Conservation (phyloP, 2,329 filamentous ascomycete species). For the Decorospora gaudefroyi region DNA sequence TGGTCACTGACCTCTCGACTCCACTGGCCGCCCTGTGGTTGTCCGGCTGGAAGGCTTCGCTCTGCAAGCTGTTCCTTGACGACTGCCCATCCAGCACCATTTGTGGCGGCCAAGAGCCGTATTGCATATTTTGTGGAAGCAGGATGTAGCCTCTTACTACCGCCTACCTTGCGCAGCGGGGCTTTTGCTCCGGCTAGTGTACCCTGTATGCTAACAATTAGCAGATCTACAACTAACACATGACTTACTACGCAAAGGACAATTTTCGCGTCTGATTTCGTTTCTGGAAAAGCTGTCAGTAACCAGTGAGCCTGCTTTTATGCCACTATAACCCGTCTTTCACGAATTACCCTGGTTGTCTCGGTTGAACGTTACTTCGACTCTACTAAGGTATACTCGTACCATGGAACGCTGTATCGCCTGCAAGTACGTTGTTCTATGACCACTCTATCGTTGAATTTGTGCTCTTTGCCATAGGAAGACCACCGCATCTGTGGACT, state of each 20-base stretch:
- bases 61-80: constrained; percentile 17
- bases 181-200: constrained; percentile 15
- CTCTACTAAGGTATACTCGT: constrained; percentile 10
- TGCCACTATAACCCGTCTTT: constrained; percentile 23
- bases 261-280: constrained; percentile 23
- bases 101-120: constrained; percentile 28
- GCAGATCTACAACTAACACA: constrained; percentile 32
- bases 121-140: constrained; percentile 35
- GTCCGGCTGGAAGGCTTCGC: constrained; percentile 38
- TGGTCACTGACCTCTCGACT: constrained; percentile 19
- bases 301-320: constrained; percentile 30
- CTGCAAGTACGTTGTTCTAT: constrained; percentile 2
- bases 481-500: too few relatives aligned
- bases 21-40: constrained; percentile 14
- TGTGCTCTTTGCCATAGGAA: too few relatives aligned
- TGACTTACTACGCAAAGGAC: constrained; percentile 28
- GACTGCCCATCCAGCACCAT: constrained; percentile 27
- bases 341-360: constrained; percentile 3
- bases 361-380: constrained; percentile 10
- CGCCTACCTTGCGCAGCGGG: constrained; percentile 19
- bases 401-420: constrained; percentile 28
- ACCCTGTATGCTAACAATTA: constrained; percentile 27
- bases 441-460: background rate
- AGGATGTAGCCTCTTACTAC: constrained; percentile 23
- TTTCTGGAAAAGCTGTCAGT: constrained; percentile 15